A percentile compares a stretch with the other conserved stretches of the same genome.
These are phyloP conservation scores for Ascochyta viciae-villosae DNA, from an alignment of 2,329 filamentous ascomycete species.

Conservation along the genomic window DNA sequence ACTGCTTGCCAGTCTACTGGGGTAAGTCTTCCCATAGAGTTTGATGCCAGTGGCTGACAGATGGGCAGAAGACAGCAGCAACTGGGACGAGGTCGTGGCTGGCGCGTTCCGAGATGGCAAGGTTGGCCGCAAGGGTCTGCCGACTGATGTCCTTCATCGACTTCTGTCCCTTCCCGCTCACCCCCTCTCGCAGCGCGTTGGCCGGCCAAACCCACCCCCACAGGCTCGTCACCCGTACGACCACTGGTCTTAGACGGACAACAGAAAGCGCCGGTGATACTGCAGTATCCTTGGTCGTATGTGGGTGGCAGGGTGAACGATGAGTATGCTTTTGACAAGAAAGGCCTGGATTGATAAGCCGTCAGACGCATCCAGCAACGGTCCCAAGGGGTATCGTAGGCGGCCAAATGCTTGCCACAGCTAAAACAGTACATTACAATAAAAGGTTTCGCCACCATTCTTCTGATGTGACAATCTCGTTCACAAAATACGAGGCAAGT, in stretches of 20 bases:
- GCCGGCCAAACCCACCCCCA: not conserved
- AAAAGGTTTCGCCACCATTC: no score
- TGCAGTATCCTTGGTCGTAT: not conserved
- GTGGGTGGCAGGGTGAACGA: not conserved
- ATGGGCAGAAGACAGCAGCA: not conserved
- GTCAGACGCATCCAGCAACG: not conserved
- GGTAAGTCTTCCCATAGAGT: not conserved
- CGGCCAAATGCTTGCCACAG: not conserved
- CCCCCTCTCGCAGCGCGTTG: not conserved
- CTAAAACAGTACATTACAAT: no score
- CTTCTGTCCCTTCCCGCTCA: not conserved
- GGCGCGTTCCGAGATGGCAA: not conserved
- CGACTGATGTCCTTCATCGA: not conserved
- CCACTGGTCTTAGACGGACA: not conserved
- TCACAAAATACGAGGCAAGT: no score
- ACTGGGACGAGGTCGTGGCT: constrained; percentile 1
- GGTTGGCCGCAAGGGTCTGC: not conserved
- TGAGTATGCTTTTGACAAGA: not conserved
- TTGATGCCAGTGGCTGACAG: not conserved
- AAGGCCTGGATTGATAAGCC: not conserved
- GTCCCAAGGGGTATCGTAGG: not conserved
- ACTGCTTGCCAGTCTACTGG: constrained; percentile 5
- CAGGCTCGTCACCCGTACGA: not conserved
- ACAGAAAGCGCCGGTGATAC: not conserved
- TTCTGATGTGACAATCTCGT: no score